Evolutionary conservation across 2,329 filamentous ascomycete species (phyloP), one percentile per base, ranked within the genome.

Genomic region (Plectosphaerella cucumerina): DNA sequence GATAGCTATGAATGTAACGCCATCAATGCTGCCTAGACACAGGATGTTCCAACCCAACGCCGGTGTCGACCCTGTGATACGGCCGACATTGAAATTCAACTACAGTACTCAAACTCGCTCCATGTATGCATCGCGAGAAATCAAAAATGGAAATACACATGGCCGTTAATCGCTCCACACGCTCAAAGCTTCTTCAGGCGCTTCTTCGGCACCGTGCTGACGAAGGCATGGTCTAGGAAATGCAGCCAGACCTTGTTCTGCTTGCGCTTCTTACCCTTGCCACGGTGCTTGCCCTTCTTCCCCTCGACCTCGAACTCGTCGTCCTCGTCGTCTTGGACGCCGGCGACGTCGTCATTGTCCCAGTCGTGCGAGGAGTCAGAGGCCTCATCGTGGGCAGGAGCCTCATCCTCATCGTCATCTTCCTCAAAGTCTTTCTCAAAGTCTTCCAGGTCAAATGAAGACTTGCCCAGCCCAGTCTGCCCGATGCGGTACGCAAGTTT

Each of bases 401-500:
- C 59, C 6, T 60, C 59, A 21, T 60, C 53, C 6, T 57, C 59
- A 5, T 57, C 59, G 2, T 60, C 58, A 5, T 64, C 59, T 6
- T 52, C 53, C 8, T 56, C 50, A 1, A 59, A 47, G 14, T 50
- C 57, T 46, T 70, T 59, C 10, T 65, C 59, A 15, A 57, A 53
- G 17, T 64, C 63, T 15, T 65, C 61, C n/a, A 34, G n/a, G 20
- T 43, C 42, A 23, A 56, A 53, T 48, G 56, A 48, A 37, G 53
- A 50, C 21, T 59, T 62, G 35, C 53, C 58, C 48, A 18, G 60
- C 49, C 58, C 54, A 45, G 60, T 58, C 52, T 81, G 72, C 2
- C 87, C 89, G 62, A 97, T 95, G 50, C 86, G 78, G 56, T 86
- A 82, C 11, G 94, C 94, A 45, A 97, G 77, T 54, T 88, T 80